Base-by-base conservation (phyloP, 176 grass and related monocot species). In the Aegilops speltoides region DNA sequence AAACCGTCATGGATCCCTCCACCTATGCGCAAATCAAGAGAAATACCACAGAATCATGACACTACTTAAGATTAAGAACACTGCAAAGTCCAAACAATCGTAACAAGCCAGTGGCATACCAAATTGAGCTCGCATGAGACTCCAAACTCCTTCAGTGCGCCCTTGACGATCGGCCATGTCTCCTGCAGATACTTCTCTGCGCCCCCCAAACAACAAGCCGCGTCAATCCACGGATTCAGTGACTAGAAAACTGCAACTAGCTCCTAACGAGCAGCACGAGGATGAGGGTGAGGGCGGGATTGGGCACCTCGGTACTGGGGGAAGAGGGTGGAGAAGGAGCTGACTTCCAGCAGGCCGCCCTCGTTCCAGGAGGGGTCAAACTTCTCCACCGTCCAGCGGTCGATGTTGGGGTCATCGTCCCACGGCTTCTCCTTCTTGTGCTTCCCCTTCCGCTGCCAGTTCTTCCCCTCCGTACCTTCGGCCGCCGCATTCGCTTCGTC, bases 381-480 rank as follows among this genome's bases (percentile, higher is more conserved):
- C 91, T 93, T 93, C 70, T 98, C 97, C 26, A 96, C 68, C 72
- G 81, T 96, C 94, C 97, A 98, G 56, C 12, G 97, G 75, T 98
- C 97, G 64, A 98, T 96, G 88, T 46, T 96, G 14, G 92, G 96
- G 81, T 96, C 91, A 2, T 98, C 89, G 63, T 98, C 97, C 97
- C 97, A 98, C n/a, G 97, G 97, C 79, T 96, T 98, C 64, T 87
- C 88, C 78, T 98, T 98, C 82, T 98, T 90, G 85, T 98, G 97
- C 88, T 98, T 96, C 41, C 94, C 97, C 92, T 98, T 98, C 60
- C 81, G 78, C 75, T 78, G 87, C 78, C 79, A 89, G 3, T 83
- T 81, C 76, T 46, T 85, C 34, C 59, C 78, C 45, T 62, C 33
- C 38, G 50, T 8, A 7, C 33, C 69, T 26, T 43, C 73, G 14